phyloP scores from a whole-genome alignment of 1,284 basidiomycete species.

The Spongiforma sp. region DNA sequence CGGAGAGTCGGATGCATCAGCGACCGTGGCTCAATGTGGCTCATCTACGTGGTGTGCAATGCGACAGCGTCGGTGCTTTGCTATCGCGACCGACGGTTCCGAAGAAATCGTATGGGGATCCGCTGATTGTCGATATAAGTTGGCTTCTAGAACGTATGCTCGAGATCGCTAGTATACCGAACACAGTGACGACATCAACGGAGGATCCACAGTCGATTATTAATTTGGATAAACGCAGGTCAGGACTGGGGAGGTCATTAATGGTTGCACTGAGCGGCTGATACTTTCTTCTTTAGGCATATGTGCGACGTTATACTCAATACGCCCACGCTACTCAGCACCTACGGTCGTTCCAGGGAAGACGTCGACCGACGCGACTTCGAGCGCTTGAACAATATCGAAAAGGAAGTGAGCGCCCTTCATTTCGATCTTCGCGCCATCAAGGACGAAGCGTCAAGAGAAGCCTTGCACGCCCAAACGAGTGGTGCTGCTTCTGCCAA shows the following conservation, averaged over 20 bases:
- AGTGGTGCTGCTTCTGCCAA: conserved; percentile 50
- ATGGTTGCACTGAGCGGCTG: too few species aligned
- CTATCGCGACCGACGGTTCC: conserved; percentile 55
- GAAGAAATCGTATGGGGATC: conserved; percentile 49
- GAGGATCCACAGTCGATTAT: conserved; percentile 63
- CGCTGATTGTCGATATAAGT: conserved; percentile 74
- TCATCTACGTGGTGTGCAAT: conserved; percentile 55
- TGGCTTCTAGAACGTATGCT: conserved; percentile 82
- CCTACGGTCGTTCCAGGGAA: conserved; percentile 51
- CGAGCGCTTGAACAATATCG: conserved; percentile 74
- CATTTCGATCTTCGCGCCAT: conserved; percentile 72
- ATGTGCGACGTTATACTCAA: conserved; percentile 66
- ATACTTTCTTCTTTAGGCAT: conserved; percentile 52
- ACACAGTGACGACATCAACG: conserved; percentile 61
- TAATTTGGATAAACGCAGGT: conserved; percentile 85
- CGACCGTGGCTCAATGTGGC: conserved; percentile 78
- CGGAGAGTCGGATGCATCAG: conserved; percentile 73
- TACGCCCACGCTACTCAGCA: conserved; percentile 47
- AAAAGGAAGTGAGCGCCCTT: conserved; percentile 61
- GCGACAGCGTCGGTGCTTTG: conserved; percentile 63
- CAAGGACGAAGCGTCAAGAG: conserved; percentile 73
- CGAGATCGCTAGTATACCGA: conserved; percentile 75
- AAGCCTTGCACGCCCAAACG: conserved; percentile 52
- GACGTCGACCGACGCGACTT: conserved; percentile 69
- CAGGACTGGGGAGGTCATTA: too few species aligned